Evolutionary conservation across 805 yeast species (phyloP).

Genomic region (Debaryomyces maramus): DNA sequence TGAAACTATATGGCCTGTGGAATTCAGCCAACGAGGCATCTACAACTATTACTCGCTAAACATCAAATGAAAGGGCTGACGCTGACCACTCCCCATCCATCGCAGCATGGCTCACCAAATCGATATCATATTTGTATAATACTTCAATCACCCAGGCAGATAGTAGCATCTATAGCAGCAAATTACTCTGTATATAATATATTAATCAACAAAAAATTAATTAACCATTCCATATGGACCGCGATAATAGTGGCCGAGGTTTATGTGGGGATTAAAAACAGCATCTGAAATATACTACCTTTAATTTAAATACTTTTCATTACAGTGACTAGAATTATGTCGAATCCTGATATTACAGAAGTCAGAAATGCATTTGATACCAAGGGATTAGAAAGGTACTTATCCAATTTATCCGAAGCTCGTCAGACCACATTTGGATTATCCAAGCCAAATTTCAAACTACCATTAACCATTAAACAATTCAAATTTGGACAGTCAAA

Average conservation of each 20-base stretch:
- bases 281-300: too few species aligned
- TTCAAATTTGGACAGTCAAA: slow-evolving; percentile 65
- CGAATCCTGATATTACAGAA: slow-evolving; percentile 25
- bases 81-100: too few species aligned
- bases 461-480: slow-evolving; percentile 45
- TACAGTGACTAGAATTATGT: too few species aligned
- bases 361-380: slow-evolving; percentile 36
- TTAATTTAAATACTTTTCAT: too few species aligned
- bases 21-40: slow-evolving; percentile 52
- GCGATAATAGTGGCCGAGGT: too few species aligned
- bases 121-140: too few species aligned
- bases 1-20: slow-evolving; percentile 52
- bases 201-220: too few species aligned
- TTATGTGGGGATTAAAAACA: too few species aligned
- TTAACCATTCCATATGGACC: too few species aligned
- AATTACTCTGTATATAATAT: background rate
- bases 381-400: slow-evolving; percentile 21
- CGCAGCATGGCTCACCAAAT: too few species aligned
- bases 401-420: slow-evolving; percentile 15
- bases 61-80: slow-evolving; percentile 31
- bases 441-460: slow-evolving; percentile 18
- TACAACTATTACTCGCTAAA: slow-evolving; percentile 59
- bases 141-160: too few species aligned
- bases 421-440: slow-evolving; percentile 23
- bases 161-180: too few species aligned